Percentiles rank a stretch among this genome's conserved stretches.
These are phyloP conservation scores for Vaccinium vitisidaea DNA, from an alignment of 148 eudicot species.

Conservation along the genomic window DNA sequence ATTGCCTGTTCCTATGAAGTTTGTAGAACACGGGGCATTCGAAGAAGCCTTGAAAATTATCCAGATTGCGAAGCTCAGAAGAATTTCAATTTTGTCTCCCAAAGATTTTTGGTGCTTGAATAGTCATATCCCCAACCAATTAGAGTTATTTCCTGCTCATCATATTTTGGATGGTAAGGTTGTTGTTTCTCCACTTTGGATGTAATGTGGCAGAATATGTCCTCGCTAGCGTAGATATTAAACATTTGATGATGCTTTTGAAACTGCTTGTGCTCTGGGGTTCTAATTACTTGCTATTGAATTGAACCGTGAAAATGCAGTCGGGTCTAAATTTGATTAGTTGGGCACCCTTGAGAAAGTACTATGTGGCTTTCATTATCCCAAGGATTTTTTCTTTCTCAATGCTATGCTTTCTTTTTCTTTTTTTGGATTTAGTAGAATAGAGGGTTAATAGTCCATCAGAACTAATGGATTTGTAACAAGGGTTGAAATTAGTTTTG, in stretches of 20 bases:
- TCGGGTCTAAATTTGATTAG: neutral
- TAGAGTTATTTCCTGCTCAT: conserved; percentile 46
- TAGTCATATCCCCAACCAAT: conserved; percentile 24
- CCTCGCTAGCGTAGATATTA: neutral
- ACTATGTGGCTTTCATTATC: neutral
- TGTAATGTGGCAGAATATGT: neutral
- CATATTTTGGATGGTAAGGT: conserved; percentile 52
- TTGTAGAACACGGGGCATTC: conserved; percentile 45
- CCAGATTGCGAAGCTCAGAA: conserved; percentile 44
- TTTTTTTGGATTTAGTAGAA: neutral
- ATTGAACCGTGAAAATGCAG: neutral
- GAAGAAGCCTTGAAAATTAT: conserved; percentile 52
- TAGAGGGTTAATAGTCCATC: neutral
- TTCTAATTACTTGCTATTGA: conserved; percentile 6
- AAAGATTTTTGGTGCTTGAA: conserved; percentile 69
- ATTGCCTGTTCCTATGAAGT: conserved; percentile 49
- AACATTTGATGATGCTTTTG: neutral
- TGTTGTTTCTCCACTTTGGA: neutral
- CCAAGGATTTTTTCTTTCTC: neutral
- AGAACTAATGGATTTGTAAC: neutral
- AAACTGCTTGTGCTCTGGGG: neutral
- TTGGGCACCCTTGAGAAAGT: neutral
- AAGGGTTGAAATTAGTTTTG: neutral
- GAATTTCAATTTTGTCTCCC: conserved; percentile 56
- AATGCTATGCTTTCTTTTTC: neutral